Percentiles rank a stretch among this genome's conserved stretches.
phyloP scores from a whole-genome alignment of 2,329 filamentous ascomycete genomes.

The Corinectria fuckeliana region DNA sequence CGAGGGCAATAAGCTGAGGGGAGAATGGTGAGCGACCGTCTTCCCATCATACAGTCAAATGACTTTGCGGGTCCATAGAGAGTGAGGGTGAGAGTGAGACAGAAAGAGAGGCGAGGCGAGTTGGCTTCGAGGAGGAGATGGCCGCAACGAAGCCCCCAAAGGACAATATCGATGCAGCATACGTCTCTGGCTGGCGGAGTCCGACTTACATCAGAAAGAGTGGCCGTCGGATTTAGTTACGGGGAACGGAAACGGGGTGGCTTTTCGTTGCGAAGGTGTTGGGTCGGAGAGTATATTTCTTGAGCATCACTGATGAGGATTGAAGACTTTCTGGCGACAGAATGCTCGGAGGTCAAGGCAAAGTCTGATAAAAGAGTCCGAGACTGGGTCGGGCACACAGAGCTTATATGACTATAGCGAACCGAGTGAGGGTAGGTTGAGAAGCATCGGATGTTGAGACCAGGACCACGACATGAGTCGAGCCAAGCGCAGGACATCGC shows the following conservation, averaged over 20 bases:
- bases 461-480: slow-evolving; percentile 30
- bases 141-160: slow-evolving; percentile 9
- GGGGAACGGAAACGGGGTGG: slow-evolving; percentile 14
- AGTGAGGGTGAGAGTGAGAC: too few species aligned
- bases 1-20: slow-evolving; percentile 17
- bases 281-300: slow-evolving; percentile 11
- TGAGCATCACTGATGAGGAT: slow-evolving; percentile 4
- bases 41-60: slow-evolving; percentile 10
- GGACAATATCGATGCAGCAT: slow-evolving; percentile 11
- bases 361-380: neutral
- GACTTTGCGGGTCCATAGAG: slow-evolving; percentile 1
- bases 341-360: neutral
- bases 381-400: slow-evolving; percentile 25
- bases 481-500: slow-evolving; percentile 33
- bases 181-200: slow-evolving; percentile 16
- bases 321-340: neutral
- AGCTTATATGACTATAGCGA: slow-evolving; percentile 36
- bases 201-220: slow-evolving; percentile 25
- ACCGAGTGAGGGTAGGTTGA: slow-evolving; percentile 29
- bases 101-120: slow-evolving; percentile 16
- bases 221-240: slow-evolving; percentile 24
- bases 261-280: slow-evolving; percentile 11
- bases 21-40: slow-evolving; percentile 11
- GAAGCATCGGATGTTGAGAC: slow-evolving; percentile 24
- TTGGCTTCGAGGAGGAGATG: slow-evolving; percentile 21